Conservation (phyloP, 345 rosid species). For the Draba incana region DNA sequence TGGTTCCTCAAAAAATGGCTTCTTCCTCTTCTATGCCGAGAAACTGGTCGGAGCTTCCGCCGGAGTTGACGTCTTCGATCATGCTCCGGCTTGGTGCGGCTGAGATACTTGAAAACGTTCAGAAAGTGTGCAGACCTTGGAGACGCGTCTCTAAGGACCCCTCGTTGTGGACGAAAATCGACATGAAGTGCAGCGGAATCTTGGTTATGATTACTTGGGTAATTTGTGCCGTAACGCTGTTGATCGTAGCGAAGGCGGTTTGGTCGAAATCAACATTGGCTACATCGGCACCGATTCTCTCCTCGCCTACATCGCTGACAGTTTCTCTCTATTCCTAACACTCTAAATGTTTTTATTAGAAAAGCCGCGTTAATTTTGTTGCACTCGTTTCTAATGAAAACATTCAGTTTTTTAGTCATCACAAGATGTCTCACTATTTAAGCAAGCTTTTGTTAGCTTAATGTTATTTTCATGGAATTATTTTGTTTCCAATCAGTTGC, state of each 20-base stretch:
- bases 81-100: conserved; percentile 39
- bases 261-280: no score
- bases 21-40: background rate
- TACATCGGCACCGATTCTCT: conserved; percentile 30
- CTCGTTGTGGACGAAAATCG: conserved; percentile 50
- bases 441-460: no score
- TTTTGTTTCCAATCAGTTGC: no score
- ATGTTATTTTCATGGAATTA: no score
- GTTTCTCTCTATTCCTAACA: background rate
- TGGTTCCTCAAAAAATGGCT: background rate
- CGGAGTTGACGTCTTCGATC: conserved; percentile 48
- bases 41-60: conserved; percentile 58
- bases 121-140: conserved; percentile 57
- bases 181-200: conserved; percentile 23
- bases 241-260: no score
- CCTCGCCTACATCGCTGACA: conserved; percentile 44
- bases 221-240: no score
- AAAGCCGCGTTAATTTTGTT: no score
- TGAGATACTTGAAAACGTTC: conserved; percentile 46
- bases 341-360: no score
- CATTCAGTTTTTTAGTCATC: no score
- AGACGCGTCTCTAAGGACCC: conserved; percentile 51
- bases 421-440: no score
- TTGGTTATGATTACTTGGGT: no score
- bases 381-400: no score